These are phyloP conservation scores for Coniella vitis DNA, from an alignment of 2,329 filamentous ascomycete species.

Conservation along the genomic window DNA sequence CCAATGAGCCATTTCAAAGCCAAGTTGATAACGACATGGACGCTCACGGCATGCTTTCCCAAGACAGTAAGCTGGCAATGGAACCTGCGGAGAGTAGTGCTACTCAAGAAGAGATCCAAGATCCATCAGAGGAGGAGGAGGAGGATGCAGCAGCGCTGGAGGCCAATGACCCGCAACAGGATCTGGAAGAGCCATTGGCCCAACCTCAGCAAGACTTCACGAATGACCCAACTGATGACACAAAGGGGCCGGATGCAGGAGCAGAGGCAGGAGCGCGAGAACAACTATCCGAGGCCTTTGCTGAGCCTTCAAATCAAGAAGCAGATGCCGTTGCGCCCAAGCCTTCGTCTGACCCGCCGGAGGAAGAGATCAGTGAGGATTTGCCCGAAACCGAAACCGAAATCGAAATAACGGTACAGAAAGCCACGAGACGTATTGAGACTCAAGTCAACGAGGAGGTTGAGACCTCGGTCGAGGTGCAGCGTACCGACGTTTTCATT, in stretches of 20 bases:
- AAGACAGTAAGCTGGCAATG: neutral
- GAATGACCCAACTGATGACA: too few relatives aligned
- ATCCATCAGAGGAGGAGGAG: too few relatives aligned
- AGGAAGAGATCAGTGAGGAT: neutral
- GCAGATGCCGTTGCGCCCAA: too few relatives aligned
- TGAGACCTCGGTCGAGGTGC: neutral
- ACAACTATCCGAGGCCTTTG: too few relatives aligned
- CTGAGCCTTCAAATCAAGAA: too few relatives aligned
- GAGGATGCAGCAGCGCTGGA: too few relatives aligned
- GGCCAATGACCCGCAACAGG: too few relatives aligned
- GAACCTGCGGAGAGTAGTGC: neutral
- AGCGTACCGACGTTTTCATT: neutral
- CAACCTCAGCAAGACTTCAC: neutral
- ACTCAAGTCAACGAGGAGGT: neutral
- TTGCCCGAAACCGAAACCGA: neutral
- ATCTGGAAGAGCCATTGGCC: too few relatives aligned
- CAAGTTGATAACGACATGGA: neutral
- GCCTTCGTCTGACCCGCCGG: neutral
- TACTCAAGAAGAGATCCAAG: neutral
- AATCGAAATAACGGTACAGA: slow-evolving; percentile 7
- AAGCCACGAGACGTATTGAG: slow-evolving; percentile 1
- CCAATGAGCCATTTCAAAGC: neutral
- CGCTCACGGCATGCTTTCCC: neutral
- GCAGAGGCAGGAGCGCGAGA: too few relatives aligned
- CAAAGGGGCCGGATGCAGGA: too few relatives aligned